These are phyloP conservation scores for Flaveria trinervia DNA, from an alignment of 129 eudicot genomes.

Conservation along the genomic window DNA sequence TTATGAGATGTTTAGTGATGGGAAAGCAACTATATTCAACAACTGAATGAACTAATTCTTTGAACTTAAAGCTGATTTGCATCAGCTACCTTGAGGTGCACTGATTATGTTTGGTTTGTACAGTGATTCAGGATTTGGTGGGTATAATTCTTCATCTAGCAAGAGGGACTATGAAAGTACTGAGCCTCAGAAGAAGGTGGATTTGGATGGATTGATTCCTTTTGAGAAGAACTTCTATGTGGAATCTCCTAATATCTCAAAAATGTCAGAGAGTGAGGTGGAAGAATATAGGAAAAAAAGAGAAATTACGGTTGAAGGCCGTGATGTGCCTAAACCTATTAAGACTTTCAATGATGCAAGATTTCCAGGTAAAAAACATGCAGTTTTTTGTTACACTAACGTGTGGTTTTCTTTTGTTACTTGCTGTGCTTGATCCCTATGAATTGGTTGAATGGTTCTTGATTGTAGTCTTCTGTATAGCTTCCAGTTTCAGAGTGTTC, in stretches of 20 bases:
- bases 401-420: neutral
- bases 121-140: conserved; percentile 87
- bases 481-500: neutral
- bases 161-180: conserved; percentile 56
- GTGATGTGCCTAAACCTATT: conserved; percentile 94
- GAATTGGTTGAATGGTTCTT: neutral
- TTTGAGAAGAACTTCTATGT: conserved; percentile 95
- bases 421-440: neutral
- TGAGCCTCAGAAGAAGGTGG: conserved; percentile 63
- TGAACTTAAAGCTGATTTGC: neutral
- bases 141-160: conserved; percentile 50
- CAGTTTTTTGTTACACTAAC: neutral
- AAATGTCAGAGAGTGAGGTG: conserved; percentile 81
- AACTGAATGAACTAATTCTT: too few relatives aligned
- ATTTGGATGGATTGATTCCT: conserved; percentile 84
- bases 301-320: conserved; percentile 96
- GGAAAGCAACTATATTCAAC: too few relatives aligned
- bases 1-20: too few relatives aligned
- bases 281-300: conserved; percentile 73
- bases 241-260: conserved; percentile 71
- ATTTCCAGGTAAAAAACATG: conserved; percentile 75
- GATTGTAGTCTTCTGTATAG: neutral
- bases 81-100: neutral
- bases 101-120: conserved; percentile 18
- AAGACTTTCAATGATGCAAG: conserved; percentile 72